phyloP scores from a whole-genome alignment of 2,329 filamentous ascomycete genomes.

The Clonostachys sp. region DNA sequence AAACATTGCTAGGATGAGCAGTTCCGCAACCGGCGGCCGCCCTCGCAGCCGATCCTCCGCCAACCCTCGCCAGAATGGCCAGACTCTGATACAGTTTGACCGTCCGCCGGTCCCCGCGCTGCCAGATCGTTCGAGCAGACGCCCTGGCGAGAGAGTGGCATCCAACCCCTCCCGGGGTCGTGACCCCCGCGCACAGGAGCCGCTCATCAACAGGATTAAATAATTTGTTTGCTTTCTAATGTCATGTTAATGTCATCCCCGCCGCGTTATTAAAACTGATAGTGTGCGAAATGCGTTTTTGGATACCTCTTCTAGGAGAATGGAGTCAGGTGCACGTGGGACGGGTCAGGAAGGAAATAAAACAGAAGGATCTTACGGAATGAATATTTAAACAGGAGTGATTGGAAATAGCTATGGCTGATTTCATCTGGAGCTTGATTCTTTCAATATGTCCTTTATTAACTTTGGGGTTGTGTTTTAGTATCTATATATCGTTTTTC shows the following conservation, averaged over 20 bases:
- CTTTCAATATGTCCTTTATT: no score
- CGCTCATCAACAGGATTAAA: constrained; percentile 5
- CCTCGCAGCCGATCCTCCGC: neutral
- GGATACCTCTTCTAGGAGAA: no score
- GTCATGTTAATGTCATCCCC: no score
- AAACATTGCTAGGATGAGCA: neutral
- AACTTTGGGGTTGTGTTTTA: neutral
- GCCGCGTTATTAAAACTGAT: no score
- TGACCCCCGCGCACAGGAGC: constrained; percentile 1
- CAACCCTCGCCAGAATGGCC: neutral
- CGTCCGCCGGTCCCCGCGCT: constrained; percentile 7
- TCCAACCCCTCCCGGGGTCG: neutral
- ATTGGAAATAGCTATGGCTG: no score
- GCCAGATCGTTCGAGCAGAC: constrained; percentile 3
- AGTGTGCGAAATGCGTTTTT: no score
- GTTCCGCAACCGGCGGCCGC: neutral
- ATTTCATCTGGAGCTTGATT: no score
- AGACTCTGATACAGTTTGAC: neutral
- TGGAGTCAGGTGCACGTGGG: no score
- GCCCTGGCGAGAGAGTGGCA: constrained; percentile 1
- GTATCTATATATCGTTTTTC: neutral
- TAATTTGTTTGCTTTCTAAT: constrained; percentile 3
- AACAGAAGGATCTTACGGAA: no score
- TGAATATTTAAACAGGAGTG: no score
- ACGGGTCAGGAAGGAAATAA: no score